Base-by-base conservation (phyloP, 495 filamentous ascomycete species). In the Sporormia fimetaria region DNA sequence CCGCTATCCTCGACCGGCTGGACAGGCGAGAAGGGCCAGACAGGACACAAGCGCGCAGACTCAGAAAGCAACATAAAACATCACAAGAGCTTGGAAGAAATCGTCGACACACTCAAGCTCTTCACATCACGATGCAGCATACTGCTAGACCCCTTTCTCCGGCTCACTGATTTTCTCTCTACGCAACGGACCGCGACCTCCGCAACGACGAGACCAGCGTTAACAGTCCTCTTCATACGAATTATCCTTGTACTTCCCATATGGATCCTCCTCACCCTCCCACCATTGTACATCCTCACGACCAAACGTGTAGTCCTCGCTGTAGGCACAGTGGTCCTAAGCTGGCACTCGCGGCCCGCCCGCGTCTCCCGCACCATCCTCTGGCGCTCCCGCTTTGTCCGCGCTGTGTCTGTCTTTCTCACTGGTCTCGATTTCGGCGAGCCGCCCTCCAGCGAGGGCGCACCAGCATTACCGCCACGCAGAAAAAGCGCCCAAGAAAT, bases 111-210 rank as follows among this genome's bases (percentile, higher is more conserved):
- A 0, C 65, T 99, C 45, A 81, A 80, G 57, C 73, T 78, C 17
- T 87, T 99, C 54, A 96, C 86, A 2, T 78, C 76, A 3, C 69
- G 90, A 30, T 93, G 92, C 63, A 93, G 93, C 60, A 78, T 94
- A 24, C 67, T 99, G 7, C 70, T 95, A 14, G 87, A 94, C 47
- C 90, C 90, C 3, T 70, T 94, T 26, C 67, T 92, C 21, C 74
- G 81, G 46, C 66, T 98, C 45, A 94, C 88, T 34, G 85, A 94
- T 57, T 94, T 93, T 58, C 70, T 99, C 12, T 93, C 85, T 15
- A 94, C 87, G 0, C 85, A 94, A 47, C 71, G 80, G 28, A 93
- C 83, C 0, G 80, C 92, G 0, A 95, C 90, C 10, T 88, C 81
- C 9, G 87, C 88, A 0, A 94, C 87, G 0, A 95, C 90, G 0